phyloP scores from a whole-genome alignment of 192 early-diverging fungal genomes.

The Umbelopsis sp. region DNA sequence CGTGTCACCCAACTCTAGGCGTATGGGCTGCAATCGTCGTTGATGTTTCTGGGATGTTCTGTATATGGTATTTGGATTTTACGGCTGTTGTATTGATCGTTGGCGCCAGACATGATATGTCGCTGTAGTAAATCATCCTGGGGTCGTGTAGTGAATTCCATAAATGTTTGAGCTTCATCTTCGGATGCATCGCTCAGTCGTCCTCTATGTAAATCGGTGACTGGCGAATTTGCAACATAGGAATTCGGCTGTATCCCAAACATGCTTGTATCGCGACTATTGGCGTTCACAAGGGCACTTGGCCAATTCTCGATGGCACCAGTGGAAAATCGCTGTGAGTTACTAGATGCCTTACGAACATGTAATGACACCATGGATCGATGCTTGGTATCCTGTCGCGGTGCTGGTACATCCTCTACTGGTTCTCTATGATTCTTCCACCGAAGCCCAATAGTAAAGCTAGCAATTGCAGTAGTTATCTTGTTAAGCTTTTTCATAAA shows the following conservation, averaged over 20 bases:
- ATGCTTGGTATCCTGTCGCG: not conserved
- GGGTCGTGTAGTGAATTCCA: not conserved
- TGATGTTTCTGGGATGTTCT: not conserved
- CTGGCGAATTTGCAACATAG: not conserved
- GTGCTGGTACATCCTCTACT: not conserved
- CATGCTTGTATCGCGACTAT: not conserved
- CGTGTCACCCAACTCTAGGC: not conserved
- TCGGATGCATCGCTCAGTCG: not conserved
- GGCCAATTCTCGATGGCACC: constrained; percentile 1
- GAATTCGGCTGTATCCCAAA: not conserved
- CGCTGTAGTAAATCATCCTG: not conserved
- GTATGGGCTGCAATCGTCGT: not conserved
- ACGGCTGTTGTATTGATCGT: constrained; percentile 7
- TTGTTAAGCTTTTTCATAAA: constrained; percentile 11
- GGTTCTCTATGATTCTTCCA: not conserved
- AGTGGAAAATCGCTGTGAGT: not conserved
- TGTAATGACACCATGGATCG: constrained; percentile 8
- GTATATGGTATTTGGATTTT: not conserved
- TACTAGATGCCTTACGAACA: not conserved
- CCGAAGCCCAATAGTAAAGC: not conserved
- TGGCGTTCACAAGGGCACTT: not conserved
- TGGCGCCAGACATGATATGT: not conserved
- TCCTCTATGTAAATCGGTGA: not conserved
- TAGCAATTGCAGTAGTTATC: not conserved
- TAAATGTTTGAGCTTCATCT: not conserved